Conservation (phyloP, 2,329 filamentous ascomycete genomes). For the Pyrenochaeta sp. region DNA sequence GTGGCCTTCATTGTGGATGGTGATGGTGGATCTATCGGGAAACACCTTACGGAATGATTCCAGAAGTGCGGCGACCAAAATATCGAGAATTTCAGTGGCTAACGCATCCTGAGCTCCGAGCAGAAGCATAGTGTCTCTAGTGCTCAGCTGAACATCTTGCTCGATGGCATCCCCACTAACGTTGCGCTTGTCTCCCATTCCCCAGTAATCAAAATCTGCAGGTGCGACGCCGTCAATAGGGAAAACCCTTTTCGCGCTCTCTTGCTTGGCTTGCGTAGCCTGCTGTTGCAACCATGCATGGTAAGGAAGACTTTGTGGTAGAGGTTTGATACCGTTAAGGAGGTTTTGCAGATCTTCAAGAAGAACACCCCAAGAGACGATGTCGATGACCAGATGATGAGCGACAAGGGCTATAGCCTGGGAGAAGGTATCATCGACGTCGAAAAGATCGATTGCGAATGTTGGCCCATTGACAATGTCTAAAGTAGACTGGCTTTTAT, state of each 20-base stretch:
- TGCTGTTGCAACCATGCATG: slow-evolving; percentile 49
- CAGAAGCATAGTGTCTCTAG: slow-evolving; percentile 43
- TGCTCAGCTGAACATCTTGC: slow-evolving; percentile 41
- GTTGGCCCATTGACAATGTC: slow-evolving; percentile 49
- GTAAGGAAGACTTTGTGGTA: slow-evolving; percentile 45
- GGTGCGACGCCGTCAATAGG: slow-evolving; percentile 36
- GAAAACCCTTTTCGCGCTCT: slow-evolving; percentile 35
- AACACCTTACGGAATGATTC: slow-evolving; percentile 57
- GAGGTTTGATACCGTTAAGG: slow-evolving; percentile 34
- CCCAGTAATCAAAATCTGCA: slow-evolving; percentile 50
- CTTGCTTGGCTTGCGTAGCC: slow-evolving; percentile 33
- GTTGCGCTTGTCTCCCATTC: slow-evolving; percentile 44
- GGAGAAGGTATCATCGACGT: slow-evolving; percentile 42
- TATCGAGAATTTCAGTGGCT: slow-evolving; percentile 47
- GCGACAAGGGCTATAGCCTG: slow-evolving; percentile 49
- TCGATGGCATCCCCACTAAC: slow-evolving; percentile 44
- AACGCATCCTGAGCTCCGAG: slow-evolving; percentile 45
- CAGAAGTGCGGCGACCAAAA: slow-evolving; percentile 46
- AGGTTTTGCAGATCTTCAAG: slow-evolving; percentile 49
- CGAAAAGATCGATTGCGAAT: slow-evolving; percentile 54
- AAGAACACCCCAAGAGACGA: slow-evolving; percentile 53
- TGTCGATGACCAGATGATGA: slow-evolving; percentile 49
- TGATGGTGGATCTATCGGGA: slow-evolving; percentile 49
- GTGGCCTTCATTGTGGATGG: slow-evolving; percentile 60
- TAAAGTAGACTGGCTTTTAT: slow-evolving; percentile 42